phyloP scores from a whole-genome alignment of 495 filamentous ascomycete species.

The Chaetomidium leptoderma region DNA sequence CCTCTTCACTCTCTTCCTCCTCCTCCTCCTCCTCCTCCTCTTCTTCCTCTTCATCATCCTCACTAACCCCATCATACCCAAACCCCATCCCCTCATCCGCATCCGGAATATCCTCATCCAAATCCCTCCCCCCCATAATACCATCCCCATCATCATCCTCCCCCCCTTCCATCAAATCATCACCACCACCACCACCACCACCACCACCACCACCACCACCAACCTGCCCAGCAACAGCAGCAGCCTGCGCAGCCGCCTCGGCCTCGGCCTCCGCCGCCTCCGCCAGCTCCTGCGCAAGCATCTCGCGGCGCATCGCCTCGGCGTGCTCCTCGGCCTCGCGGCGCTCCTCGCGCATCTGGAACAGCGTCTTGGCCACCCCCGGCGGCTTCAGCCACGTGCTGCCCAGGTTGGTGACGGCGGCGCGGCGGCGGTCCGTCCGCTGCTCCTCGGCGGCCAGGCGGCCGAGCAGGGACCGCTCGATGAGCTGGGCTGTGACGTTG shows the following conservation, averaged over 20 bases:
- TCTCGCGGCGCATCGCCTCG: conserved; percentile 63
- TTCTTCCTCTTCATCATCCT: conserved; percentile 41
- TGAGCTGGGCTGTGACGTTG: conserved; percentile 20
- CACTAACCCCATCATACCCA: conserved; percentile 42
- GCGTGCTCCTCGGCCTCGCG: conserved; percentile 77
- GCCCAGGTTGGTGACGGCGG: conserved; percentile 70
- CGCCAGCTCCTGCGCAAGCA: conserved; percentile 60
- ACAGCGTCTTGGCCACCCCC: conserved; percentile 69
- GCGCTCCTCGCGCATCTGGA: conserved; percentile 71
- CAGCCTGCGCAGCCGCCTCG: conserved; percentile 21
- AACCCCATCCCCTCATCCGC: conserved; percentile 47
- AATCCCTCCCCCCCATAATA: conserved; percentile 46
- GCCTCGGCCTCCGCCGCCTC: conserved; percentile 51
- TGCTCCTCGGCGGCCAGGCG: conserved; percentile 65
- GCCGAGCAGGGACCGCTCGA: conserved; percentile 52
- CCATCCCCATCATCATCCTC: conserved; percentile 47
- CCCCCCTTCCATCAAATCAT: conserved; percentile 24
- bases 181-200: conserved; percentile 25
- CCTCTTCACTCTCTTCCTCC: conserved; percentile 28
- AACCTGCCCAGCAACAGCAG: too few relatives aligned
- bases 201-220: conserved; percentile 21
- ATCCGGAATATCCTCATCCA: conserved; percentile 66
- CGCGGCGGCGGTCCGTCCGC: conserved; percentile 60
- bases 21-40: conserved; percentile 32
- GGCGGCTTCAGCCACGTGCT: conserved; percentile 75